Base-by-base conservation (phyloP, 768 basidiomycete species). In the Lyophyllum shimeji region DNA sequence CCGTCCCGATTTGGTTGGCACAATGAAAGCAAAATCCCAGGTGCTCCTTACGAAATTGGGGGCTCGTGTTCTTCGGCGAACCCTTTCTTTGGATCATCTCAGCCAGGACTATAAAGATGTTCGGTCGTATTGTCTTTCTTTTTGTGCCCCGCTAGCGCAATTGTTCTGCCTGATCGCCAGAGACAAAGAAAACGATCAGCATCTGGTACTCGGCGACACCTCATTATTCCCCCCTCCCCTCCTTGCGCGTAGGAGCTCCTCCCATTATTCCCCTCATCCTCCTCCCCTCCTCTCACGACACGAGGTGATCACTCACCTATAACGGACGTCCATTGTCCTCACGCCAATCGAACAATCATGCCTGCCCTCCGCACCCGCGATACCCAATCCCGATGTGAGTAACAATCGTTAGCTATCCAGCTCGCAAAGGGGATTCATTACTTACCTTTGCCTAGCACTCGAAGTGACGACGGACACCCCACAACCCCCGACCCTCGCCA, bases 341-440 rank as follows among this genome's bases (percentile, higher is more conserved):
- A 62, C 57, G 62, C 67, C 57, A 33, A 27, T 42, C 37, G 57
- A 69, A 68, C 67, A 64, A 84, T 81, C 80, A 90, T 90, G 88
- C 88, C 88, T 71, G 86, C 86, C 50, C 77, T 84, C 67, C 87
- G 88, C 76, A 89, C 87, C 69, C 86, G 86, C 78, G 86, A 89
- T 78, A 85, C 80, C 78, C 81, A 77, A 61, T 71, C 79, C 68
- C 72, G 73, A 71, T 71, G 79, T 79, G 63, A 66, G 77, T 74
- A 31, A 37, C 27, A 43, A 13, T 56, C 37, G 33, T 42, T 18
- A 24, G 11, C 45, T 13, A 33, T 46, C 56, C 49, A 27, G 52
- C 34, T 40, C 55, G 9, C 50, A 49, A n/a, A 25, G 20, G 31
- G 46, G 15, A 31, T 50, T 46, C 39, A 44, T 25, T 56, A 57